Evolutionary conservation across 345 rosid species (phyloP), one percentile per base, ranked within the genome.

Genomic region (Lepidium sativum): DNA sequence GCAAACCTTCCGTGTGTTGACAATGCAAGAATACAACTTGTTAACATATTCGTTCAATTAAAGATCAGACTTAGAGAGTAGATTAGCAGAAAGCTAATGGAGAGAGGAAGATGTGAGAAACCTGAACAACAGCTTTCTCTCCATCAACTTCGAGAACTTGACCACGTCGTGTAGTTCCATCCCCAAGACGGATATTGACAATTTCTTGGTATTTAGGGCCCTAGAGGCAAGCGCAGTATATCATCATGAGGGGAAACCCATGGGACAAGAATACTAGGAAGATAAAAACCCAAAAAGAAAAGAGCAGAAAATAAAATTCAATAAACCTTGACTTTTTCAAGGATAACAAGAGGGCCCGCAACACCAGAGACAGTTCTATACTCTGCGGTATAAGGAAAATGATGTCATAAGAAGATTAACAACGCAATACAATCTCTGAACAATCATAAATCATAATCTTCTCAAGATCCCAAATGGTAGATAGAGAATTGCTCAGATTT

Each of bases 121-220:
- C 98, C 90, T 91, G 98, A 73, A 91, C 90, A 70, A 91, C 92
- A 63, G 98, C 98, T 63, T 83, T 91, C 81, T 91, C 98, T 11
- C 98, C 98, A 75, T 91, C 98, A 76, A 91, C 98, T 88, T 91
- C 98, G 23, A 91, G 75, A 42, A 91, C 98, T 75, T 91, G 94
- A 77, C 98, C 98, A 75, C 98, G 95, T 41, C 98, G 75, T 10
- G 78, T 83, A 33, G 95, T 77, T 58, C 98, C 96, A 82, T 91
- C 82, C 34, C 96, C 98, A 60, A 91, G 75, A 13, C 96, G 89
- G 56, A 91, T 91, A 74, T 91, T 91, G 62, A 91, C 98, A 78
- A 91, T 91, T 78, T 91, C 96, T 71, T 91, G 94, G 77, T 82
- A 91, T 75, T 88, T 91, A 31, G 98, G 98, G 16, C 96, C 98